Conservation (phyloP, 768 basidiomycete species). For the Stropharia rugosoannulata region DNA sequence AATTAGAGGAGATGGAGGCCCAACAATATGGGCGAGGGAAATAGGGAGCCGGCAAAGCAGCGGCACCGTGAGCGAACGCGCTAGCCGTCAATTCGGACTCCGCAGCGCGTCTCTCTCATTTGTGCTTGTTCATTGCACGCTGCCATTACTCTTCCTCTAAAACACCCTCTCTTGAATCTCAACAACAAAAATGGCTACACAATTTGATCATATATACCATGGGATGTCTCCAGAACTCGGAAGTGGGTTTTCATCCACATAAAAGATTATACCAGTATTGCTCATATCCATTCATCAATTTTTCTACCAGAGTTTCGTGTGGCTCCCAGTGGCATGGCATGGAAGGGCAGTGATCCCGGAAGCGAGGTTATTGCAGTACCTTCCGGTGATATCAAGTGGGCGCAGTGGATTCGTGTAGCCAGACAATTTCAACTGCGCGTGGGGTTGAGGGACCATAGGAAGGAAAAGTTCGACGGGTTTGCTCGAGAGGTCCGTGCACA, state of each 20-base stretch:
- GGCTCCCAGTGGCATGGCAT: constrained; percentile 88
- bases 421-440: constrained; percentile 89
- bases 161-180: not conserved
- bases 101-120: constrained; percentile 39
- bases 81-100: constrained; percentile 42
- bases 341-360: constrained; percentile 80
- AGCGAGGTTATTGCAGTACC: constrained; percentile 57
- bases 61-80: constrained; percentile 1
- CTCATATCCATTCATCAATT: constrained; percentile 6
- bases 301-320: constrained; percentile 76
- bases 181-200: constrained; percentile 47
- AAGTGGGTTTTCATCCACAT: constrained; percentile 58
- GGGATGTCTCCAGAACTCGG: constrained; percentile 71
- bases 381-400: constrained; percentile 79
- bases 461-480: constrained; percentile 94
- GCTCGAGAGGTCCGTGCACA: constrained; percentile 68
- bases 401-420: constrained; percentile 90
- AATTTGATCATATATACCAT: constrained; percentile 86
- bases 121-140: constrained; percentile 6
- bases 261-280: not conserved
- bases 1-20: not conserved
- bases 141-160: constrained; percentile 13
- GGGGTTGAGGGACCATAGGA: constrained; percentile 72
- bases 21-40: constrained; percentile 7
- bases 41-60: not conserved